A percentile compares a stretch with the other conserved stretches of the same genome.
Conservation (phyloP, 2,329 filamentous ascomycete genomes). For the Neofusicoccum sp. region DNA sequence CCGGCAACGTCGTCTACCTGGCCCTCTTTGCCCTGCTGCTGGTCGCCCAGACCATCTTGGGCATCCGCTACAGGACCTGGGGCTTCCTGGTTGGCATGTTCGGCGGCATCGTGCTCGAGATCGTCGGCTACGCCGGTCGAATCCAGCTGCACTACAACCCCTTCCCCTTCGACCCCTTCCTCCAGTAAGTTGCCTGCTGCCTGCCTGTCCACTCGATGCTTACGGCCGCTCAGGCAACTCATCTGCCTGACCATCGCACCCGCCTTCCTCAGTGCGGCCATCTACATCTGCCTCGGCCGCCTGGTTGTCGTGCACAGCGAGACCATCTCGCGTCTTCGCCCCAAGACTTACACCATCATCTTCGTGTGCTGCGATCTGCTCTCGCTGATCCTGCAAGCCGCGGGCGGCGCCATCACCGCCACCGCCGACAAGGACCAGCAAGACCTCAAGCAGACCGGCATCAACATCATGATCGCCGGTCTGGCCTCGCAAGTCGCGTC, state of each 20-base stretch:
- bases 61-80: conserved; percentile 57
- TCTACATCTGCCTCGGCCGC: conserved; percentile 61
- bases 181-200: conserved; percentile 45
- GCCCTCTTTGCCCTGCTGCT: conserved; percentile 55
- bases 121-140: conserved; percentile 59
- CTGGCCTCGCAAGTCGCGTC: conserved; percentile 60
- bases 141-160: conserved; percentile 58
- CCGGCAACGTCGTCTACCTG: conserved; percentile 56
- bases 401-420: conserved; percentile 61
- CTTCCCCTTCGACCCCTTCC: conserved; percentile 52
- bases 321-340: conserved; percentile 33
- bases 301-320: conserved; percentile 59
- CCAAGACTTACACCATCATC: conserved; percentile 56
- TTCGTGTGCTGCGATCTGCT: conserved; percentile 63
- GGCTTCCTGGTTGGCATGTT: conserved; percentile 56
- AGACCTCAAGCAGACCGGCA: conserved; percentile 44
- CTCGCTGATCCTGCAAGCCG: conserved; percentile 61
- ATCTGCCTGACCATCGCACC: conserved; percentile 60
- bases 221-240: conserved; percentile 51
- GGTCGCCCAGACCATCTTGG: conserved; percentile 52
- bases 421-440: conserved; percentile 47
- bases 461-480: conserved; percentile 61
- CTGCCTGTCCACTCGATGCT: neutral
- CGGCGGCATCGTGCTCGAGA: conserved; percentile 54
- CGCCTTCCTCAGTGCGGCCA: conserved; percentile 57